Base-by-base conservation (phyloP, 208 protist genomes). In the Acanthamoeba culbertsoni region DNA sequence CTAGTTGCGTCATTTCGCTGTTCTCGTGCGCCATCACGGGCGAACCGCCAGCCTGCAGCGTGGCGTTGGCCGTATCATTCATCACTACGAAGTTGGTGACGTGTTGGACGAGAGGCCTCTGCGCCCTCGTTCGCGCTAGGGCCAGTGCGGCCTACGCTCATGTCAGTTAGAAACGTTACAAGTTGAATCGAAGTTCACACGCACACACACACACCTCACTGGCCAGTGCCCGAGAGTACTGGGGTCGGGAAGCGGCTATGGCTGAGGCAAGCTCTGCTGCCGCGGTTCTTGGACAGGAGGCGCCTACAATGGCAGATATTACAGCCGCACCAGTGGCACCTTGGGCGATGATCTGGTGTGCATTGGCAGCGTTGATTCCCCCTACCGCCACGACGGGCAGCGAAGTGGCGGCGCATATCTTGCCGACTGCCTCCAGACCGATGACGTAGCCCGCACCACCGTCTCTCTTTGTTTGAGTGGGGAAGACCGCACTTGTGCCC, bases 391-490 rank as follows among this genome's bases (percentile, higher is more conserved):
- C 86, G 1, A 94, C 28, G 14, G 86, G 86, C 43, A 55, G 35
- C n/a, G 40, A 42, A 28, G 45, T 55, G 20, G 68, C 57, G n/a
- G n/a, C 5, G 55, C 62, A 45, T 31, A 45, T 40, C 23, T 37
- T 18, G 33, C 18, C 31, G 16, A 65, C 33, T 6, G 7, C 33
- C 10, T 45, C 92, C 8, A 53, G 79, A 7, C 51, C 68, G 71
- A 91, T 73, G 53, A 73, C 43, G 46, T 91, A 82, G 46, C 79
- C 37, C 40, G 46, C 26, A 55, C 59, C 82, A 0, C 45, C 42
- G 91, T 94, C 86, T 43, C 7, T 73, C 51, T 94, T 94, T 28
- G 93, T 93, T 0, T 16, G 7, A 26, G 86, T 93, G 33, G 77
- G 28, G 37, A 88, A 94, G 28, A 94, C 68, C 0, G 93, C 63